Base-by-base conservation (phyloP, 129 eudicot species). In the Tagetes erecta region DNA sequence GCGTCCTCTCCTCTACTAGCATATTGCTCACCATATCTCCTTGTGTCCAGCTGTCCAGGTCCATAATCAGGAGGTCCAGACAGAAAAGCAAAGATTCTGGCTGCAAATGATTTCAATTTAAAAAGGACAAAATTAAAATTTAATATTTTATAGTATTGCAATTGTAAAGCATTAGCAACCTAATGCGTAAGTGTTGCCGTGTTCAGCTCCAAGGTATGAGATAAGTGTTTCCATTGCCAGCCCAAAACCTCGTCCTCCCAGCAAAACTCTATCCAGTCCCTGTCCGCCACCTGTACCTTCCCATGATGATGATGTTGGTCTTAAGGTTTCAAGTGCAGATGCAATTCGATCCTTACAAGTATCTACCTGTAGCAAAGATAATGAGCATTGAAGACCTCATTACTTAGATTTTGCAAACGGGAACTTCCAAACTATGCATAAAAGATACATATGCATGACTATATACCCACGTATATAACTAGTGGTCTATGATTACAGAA, bases 1-100 rank as follows among this genome's bases (percentile, higher is more conserved):
- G 99, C 99, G 84, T 94, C 99, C 88, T 94, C 97, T 83, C 99
- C 92, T 88, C 83, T 94, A 86, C 99, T 94, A 74, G 99, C 99
- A 80, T 94, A 94, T 64, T 94, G 99, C 74, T 94, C 99, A 69
- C 99, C 99, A 66, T 94, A 94, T 65, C 97, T 84, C 83, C 89
- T 83, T 59, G 99, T 94, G 83, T 94, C 99, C 57, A 94, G 88
- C 64, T 90, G 96, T 12, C 99, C 99, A 55, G 96, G 87, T 76
- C 99, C 99, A 84, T 68, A 90, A 87, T 94, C 99, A 50, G 99
- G 99, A 81, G 96, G 89, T 47, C 99, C 99, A 44, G 99, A 94
- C 67, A 94, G 79, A 84, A 94, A 94, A 68, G 97, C 97, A 74
- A 94, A 94, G 72, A 94, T 88, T 82, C 99, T 94, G 52, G 97